Conservation (phyloP, 108 stramenopile species). For the Seminavis robusta region DNA sequence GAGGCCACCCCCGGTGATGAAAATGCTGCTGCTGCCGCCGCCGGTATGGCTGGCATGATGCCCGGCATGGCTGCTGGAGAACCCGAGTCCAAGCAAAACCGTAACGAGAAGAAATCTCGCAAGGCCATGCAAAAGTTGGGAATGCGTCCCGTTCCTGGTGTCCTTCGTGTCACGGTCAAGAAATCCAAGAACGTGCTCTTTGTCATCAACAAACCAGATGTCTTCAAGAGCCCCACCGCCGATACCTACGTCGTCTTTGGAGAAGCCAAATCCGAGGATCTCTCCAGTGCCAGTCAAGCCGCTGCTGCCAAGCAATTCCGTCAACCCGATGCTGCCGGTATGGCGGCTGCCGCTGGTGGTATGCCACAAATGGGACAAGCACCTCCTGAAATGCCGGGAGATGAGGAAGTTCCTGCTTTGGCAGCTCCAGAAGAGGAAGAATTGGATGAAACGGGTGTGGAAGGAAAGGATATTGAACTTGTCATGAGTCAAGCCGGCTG, state of each 20-base stretch:
- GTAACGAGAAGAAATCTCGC: conserved; percentile 98
- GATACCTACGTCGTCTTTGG: conserved; percentile 99
- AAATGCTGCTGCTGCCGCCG: conserved; percentile 68
- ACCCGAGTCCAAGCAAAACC: conserved; percentile 72
- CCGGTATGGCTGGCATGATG: conserved; percentile 31
- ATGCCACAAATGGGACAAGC: no score
- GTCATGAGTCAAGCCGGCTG: conserved; percentile 92
- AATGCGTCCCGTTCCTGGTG: conserved; percentile 92
- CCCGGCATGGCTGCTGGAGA: conserved; percentile 1
- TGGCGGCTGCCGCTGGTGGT: conserved; percentile 42
- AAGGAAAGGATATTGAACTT: conserved; percentile 95
- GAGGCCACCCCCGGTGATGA: conserved; percentile 49
- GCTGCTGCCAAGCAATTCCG: conserved; percentile 90
- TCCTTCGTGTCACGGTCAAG: conserved; percentile 96
- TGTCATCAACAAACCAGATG: conserved; percentile 94
- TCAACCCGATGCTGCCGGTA: conserved; percentile 43
- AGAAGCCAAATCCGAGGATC: conserved; percentile 97
- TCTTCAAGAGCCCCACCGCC: conserved; percentile 88
- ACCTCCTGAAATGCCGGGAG: conserved; percentile 18
- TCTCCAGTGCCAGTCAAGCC: conserved; percentile 66
- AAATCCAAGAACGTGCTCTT: conserved; percentile 96
- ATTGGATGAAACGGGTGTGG: conserved; percentile 93
- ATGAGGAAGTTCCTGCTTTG: conserved; percentile 21
- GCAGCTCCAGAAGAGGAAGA: conserved; percentile 57
- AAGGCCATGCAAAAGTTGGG: conserved; percentile 98